phyloP scores from a whole-genome alignment of 176 grass and related monocot species.

The Oropetium thomaeum region DNA sequence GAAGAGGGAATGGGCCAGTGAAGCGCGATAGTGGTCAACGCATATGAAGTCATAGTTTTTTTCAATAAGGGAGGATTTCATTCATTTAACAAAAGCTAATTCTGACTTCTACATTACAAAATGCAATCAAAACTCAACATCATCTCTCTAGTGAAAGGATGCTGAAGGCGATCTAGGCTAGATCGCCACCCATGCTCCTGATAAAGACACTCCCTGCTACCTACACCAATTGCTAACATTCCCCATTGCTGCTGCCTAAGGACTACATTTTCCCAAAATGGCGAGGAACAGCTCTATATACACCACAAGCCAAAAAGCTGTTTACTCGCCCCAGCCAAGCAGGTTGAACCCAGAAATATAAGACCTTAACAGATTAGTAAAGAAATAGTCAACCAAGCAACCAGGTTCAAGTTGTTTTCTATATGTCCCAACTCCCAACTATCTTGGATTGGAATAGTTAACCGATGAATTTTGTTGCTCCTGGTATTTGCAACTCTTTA shows the following conservation, averaged over 20 bases:
- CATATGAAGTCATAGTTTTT: too few species aligned
- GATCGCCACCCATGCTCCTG: too few species aligned
- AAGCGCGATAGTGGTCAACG: too few species aligned
- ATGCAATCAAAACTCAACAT: too few species aligned
- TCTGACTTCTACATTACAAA: too few species aligned
- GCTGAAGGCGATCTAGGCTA: too few species aligned
- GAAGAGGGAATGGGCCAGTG: too few species aligned
- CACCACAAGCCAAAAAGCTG: conserved; percentile 37
- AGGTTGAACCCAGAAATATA: conserved; percentile 1
- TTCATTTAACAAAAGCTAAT: too few species aligned
- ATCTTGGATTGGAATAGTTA: background rate
- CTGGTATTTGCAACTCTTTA: conserved; percentile 30
- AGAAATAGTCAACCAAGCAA: background rate
- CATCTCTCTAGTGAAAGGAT: too few species aligned
- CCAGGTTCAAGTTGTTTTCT: background rate
- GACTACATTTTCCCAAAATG: conserved; percentile 41
- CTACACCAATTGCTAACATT: too few species aligned
- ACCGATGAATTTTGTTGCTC: conserved; percentile 18
- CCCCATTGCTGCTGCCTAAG: background rate
- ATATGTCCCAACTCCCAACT: background rate
- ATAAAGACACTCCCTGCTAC: too few species aligned
- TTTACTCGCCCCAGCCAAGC: conserved; percentile 33
- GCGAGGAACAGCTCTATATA: conserved; percentile 40
- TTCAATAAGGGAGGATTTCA: too few species aligned
- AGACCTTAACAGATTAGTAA: conserved; percentile 1